Conservation (phyloP, 352 stramenopile genomes). For the Hyaloperonospora arabidopsidis region DNA sequence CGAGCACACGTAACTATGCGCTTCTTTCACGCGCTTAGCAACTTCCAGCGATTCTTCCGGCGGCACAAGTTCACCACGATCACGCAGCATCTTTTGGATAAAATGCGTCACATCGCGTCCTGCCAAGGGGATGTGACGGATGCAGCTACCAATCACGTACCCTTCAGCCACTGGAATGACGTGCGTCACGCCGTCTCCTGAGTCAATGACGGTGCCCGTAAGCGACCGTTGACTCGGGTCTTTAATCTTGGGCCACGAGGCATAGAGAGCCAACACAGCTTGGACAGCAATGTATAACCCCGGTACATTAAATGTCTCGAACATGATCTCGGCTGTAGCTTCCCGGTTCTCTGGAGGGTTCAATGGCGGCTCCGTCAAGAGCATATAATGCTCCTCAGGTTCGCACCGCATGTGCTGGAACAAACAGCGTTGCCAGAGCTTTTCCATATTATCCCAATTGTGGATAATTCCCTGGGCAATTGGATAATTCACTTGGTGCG, state of each 20-base stretch:
- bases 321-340: slow-evolving; percentile 94
- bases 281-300: slow-evolving; percentile 93
- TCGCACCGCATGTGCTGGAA: slow-evolving; percentile 92
- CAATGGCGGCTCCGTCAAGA: slow-evolving; percentile 87
- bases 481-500: slow-evolving; percentile 89
- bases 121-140: slow-evolving; percentile 91
- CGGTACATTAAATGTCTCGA: slow-evolving; percentile 94
- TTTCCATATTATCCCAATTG: slow-evolving; percentile 95
- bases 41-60: slow-evolving; percentile 89
- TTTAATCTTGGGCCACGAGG: slow-evolving; percentile 89
- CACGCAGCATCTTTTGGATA: slow-evolving; percentile 90
- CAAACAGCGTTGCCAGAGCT: slow-evolving; percentile 89
- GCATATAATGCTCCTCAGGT: slow-evolving; percentile 90
- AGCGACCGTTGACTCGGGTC: slow-evolving; percentile 82
- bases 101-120: slow-evolving; percentile 93
- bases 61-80: slow-evolving; percentile 87
- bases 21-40: slow-evolving; percentile 89
- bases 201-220: slow-evolving; percentile 92
- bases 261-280: slow-evolving; percentile 90
- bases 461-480: slow-evolving; percentile 86
- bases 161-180: slow-evolving; percentile 92
- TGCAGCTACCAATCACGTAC: slow-evolving; percentile 93
- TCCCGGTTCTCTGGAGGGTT: slow-evolving; percentile 94
- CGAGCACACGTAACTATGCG: slow-evolving; percentile 92
- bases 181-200: slow-evolving; percentile 90